phyloP scores from a whole-genome alignment of 2,329 filamentous ascomycete species.

The Colletotrichum sidae region DNA sequence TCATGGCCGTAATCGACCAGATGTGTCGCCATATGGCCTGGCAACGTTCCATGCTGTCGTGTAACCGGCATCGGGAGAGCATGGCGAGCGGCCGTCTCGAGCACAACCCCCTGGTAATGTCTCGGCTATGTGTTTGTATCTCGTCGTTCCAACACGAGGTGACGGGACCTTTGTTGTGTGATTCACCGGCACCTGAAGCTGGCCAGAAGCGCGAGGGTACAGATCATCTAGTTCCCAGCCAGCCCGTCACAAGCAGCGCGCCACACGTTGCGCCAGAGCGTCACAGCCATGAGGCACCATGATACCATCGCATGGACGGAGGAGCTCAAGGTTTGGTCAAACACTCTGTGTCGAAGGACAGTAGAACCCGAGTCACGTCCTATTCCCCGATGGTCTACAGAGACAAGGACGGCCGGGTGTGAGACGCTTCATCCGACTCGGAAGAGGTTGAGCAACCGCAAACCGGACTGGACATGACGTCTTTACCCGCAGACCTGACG shows the following conservation, averaged over 20 bases:
- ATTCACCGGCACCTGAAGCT: not conserved
- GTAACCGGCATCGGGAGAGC: constrained; percentile 9
- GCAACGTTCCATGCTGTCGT: constrained; percentile 5
- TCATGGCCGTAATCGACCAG: not conserved
- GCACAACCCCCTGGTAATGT: constrained; percentile 19
- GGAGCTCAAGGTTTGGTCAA: constrained; percentile 18
- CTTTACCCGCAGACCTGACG: not conserved
- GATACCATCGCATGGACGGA: constrained; percentile 6
- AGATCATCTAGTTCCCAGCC: not conserved
- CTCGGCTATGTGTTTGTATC: constrained; percentile 18
- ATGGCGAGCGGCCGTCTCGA: not conserved
- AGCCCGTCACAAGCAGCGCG: not conserved
- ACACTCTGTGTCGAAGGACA: not conserved
- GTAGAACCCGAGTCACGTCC: not conserved
- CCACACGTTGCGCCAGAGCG: not conserved
- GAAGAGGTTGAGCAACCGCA: constrained; percentile 3
- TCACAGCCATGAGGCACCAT: constrained; percentile 14
- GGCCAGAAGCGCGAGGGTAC: not conserved
- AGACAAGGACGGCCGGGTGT: constrained; percentile 23
- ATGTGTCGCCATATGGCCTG: constrained; percentile 14
- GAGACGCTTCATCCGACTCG: constrained; percentile 12
- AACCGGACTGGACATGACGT: not conserved
- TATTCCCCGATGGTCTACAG: constrained; percentile 19
- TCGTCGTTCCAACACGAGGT: not conserved
- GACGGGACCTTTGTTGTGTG: not conserved